Conservation (phyloP, 169 alveolate species). For the Eimeria necatrix region DNA sequence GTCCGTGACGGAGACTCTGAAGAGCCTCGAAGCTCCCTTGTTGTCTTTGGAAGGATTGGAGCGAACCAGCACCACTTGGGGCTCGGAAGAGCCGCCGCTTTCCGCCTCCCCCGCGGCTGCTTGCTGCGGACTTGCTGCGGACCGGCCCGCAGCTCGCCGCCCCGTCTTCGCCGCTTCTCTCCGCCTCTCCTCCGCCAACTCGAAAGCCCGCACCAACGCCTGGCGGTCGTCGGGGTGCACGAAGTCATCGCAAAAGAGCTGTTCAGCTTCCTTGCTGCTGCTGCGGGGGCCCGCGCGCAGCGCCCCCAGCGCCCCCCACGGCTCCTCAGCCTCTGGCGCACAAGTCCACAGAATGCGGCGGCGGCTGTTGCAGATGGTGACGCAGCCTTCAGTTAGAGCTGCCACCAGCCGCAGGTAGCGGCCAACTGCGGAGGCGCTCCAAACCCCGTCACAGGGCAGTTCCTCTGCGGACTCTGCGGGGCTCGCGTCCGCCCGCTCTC, state of each 20-base stretch:
- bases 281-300: neutral
- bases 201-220: neutral
- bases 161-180: neutral
- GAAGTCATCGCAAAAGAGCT: neutral
- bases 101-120: neutral
- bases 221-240: constrained; percentile 31
- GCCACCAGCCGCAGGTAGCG: constrained; percentile 5
- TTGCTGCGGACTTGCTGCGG: neutral
- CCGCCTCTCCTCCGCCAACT: constrained; percentile 3
- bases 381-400: neutral
- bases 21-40: neutral
- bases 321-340: neutral
- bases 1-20: neutral
- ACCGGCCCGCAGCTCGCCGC: neutral
- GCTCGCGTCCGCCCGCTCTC: neutral
- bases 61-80: constrained; percentile 9
- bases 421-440: neutral
- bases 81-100: neutral
- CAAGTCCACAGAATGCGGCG: constrained; percentile 29
- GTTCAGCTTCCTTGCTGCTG: neutral
- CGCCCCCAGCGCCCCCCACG: constrained; percentile 16
- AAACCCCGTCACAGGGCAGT: neutral
- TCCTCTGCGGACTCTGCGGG: neutral
- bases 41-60: neutral
- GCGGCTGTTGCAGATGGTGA: neutral